A percentile compares a stretch with the other conserved stretches of the same genome.
phyloP scores from a whole-genome alignment of 345 rosid genomes.

The Syzygium jambos region DNA sequence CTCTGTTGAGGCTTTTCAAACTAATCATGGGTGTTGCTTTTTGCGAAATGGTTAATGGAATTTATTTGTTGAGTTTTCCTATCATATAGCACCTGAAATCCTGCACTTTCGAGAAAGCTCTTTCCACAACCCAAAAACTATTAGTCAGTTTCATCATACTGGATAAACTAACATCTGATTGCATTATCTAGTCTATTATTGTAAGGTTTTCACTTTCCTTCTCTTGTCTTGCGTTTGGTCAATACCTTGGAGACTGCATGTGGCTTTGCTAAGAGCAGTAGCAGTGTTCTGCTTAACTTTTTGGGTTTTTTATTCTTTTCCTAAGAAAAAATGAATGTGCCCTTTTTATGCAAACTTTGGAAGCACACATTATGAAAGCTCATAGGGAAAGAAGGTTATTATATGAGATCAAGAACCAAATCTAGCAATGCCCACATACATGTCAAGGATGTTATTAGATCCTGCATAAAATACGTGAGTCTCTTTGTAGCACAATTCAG shows the following conservation, averaged over 20 bases:
- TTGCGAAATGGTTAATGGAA: background rate
- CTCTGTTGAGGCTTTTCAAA: background rate
- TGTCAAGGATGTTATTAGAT: background rate
- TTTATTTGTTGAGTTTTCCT: background rate
- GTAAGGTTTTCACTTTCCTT: background rate
- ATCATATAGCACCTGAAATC: background rate
- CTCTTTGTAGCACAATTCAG: background rate
- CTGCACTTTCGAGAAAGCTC: background rate
- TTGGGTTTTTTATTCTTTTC: background rate
- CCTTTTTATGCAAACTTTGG: background rate
- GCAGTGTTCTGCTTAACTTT: background rate
- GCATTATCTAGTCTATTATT: background rate
- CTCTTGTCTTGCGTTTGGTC: background rate
- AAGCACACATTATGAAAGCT: background rate
- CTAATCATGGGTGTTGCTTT: background rate
- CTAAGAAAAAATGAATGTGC: background rate
- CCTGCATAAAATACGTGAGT: background rate
- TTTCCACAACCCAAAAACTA: background rate
- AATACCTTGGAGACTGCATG: background rate
- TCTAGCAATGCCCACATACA: background rate
- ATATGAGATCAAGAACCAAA: background rate
- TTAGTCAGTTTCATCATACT: background rate
- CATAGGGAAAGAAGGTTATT: background rate
- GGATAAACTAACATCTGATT: background rate
- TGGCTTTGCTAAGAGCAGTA: background rate